These are phyloP conservation scores for Lipomyces yamanashiensis DNA, from an alignment of 805 yeast species.

Conservation along the genomic window DNA sequence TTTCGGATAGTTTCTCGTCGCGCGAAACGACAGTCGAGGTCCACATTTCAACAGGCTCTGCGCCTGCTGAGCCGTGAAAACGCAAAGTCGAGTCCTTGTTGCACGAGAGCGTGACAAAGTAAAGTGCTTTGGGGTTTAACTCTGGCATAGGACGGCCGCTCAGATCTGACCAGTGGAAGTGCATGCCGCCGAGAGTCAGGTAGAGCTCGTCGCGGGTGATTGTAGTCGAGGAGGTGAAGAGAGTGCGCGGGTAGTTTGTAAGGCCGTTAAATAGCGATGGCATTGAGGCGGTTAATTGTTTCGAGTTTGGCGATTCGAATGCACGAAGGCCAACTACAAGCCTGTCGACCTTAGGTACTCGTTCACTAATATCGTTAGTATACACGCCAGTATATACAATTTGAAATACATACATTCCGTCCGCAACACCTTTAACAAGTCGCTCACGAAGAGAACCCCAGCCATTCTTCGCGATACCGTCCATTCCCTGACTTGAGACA, in stretches of 20 bases:
- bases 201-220: slow-evolving; percentile 33
- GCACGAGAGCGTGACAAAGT: slow-evolving; percentile 23
- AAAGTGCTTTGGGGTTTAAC: slow-evolving; percentile 12
- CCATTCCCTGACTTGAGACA: slow-evolving; percentile 7
- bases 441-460: slow-evolving; percentile 89
- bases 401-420: slow-evolving; percentile 51
- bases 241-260: slow-evolving; percentile 19
- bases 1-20: slow-evolving; percentile 74
- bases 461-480: slow-evolving; percentile 54
- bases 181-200: slow-evolving; percentile 26
- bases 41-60: slow-evolving; percentile 38
- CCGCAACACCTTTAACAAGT: slow-evolving; percentile 72
- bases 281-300: slow-evolving; percentile 11
- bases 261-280: slow-evolving; percentile 27
- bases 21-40: slow-evolving; percentile 70
- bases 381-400: not conserved
- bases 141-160: slow-evolving; percentile 10
- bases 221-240: slow-evolving; percentile 26
- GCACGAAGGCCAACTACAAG: slow-evolving; percentile 75
- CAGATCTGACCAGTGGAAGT: slow-evolving; percentile 15
- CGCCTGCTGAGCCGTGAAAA: slow-evolving; percentile 14
- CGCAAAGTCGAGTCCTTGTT: slow-evolving; percentile 13
- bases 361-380: slow-evolving; percentile 53
- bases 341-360: slow-evolving; percentile 78
- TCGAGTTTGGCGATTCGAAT: slow-evolving; percentile 52